Conservation (phyloP, 352 stramenopile genomes). For the Halophytophthora batemanensis region DNA sequence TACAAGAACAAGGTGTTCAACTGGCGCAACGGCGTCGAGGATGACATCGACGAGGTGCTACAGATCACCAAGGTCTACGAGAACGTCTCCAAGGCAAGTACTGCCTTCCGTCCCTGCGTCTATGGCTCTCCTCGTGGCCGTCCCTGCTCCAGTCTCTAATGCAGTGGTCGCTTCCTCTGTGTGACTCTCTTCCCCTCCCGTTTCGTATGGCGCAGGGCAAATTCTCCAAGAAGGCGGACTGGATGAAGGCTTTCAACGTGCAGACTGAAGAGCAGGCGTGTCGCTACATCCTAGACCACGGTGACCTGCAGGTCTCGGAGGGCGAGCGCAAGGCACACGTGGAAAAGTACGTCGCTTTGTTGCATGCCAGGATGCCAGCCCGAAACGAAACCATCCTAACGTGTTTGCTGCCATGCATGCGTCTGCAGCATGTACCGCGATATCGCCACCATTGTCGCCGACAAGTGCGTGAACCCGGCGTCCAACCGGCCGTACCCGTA, state of each 20-base stretch:
- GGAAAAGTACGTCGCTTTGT: slow-evolving; percentile 63
- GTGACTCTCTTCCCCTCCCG: too few species aligned
- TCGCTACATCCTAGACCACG: slow-evolving; percentile 94
- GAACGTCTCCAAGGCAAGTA: slow-evolving; percentile 95
- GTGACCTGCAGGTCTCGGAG: slow-evolving; percentile 96
- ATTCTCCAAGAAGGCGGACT: slow-evolving; percentile 93
- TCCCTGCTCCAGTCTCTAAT: neutral
- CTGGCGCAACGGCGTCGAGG: slow-evolving; percentile 97
- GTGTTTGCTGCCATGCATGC: slow-evolving; percentile 4
- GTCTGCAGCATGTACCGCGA: slow-evolving; percentile 87
- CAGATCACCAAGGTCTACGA: slow-evolving; percentile 97
- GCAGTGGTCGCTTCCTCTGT: neutral
- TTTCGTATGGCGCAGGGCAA: slow-evolving; percentile 66
- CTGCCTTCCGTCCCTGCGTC: too few species aligned
- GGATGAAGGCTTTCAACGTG: slow-evolving; percentile 93
- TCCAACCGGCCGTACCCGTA: slow-evolving; percentile 96
- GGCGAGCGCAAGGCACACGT: slow-evolving; percentile 92
- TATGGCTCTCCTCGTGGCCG: neutral
- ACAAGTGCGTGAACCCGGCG: slow-evolving; percentile 96
- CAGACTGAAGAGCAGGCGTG: slow-evolving; percentile 91
- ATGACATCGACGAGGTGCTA: slow-evolving; percentile 97
- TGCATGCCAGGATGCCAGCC: neutral
- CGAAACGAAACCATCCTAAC: neutral
- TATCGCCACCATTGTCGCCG: slow-evolving; percentile 95
- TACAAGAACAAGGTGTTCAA: slow-evolving; percentile 99